Conservation (phyloP, 768 basidiomycete species). For the Hygrophorus russula region DNA sequence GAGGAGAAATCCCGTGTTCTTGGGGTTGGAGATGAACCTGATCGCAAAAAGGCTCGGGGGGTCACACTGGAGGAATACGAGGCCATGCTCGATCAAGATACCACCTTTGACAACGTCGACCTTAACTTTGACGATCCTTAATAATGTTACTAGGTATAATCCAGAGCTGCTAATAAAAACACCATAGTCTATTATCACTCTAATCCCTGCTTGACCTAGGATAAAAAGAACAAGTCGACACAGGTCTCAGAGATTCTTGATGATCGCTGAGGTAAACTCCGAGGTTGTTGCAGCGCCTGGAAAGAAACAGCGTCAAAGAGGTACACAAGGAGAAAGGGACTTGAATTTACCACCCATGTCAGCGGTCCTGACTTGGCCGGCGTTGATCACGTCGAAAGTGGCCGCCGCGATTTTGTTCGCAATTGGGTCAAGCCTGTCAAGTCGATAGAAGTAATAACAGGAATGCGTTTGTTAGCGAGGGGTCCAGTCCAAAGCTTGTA, state of each 20-base stretch:
- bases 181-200: slow-evolving; percentile 7
- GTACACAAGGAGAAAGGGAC: background rate
- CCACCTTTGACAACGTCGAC: slow-evolving; percentile 33
- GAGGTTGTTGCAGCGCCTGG: slow-evolving; percentile 82
- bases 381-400: slow-evolving; percentile 87
- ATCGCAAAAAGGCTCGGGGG: slow-evolving; percentile 28
- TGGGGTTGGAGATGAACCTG: slow-evolving; percentile 15
- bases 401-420: slow-evolving; percentile 91
- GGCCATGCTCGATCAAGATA: slow-evolving; percentile 33
- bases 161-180: no score
- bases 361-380: slow-evolving; percentile 80
- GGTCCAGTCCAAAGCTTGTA: no score
- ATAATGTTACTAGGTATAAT: slow-evolving; percentile 10
- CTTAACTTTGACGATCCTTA: slow-evolving; percentile 18
- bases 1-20: slow-evolving; percentile 1
- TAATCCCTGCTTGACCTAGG: background rate
- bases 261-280: slow-evolving; percentile 89
- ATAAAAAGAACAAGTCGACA: background rate
- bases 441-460: slow-evolving; percentile 5
- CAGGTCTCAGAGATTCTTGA: slow-evolving; percentile 52
- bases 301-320: slow-evolving; percentile 7
- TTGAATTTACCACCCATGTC: slow-evolving; percentile 81
- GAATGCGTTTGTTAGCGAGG: slow-evolving; percentile 2
- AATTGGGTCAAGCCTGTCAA: slow-evolving; percentile 71
- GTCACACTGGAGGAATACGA: slow-evolving; percentile 44